These are phyloP conservation scores for Oryza meridionalis DNA, from an alignment of 176 grass and related monocot species.

Conservation along the genomic window DNA sequence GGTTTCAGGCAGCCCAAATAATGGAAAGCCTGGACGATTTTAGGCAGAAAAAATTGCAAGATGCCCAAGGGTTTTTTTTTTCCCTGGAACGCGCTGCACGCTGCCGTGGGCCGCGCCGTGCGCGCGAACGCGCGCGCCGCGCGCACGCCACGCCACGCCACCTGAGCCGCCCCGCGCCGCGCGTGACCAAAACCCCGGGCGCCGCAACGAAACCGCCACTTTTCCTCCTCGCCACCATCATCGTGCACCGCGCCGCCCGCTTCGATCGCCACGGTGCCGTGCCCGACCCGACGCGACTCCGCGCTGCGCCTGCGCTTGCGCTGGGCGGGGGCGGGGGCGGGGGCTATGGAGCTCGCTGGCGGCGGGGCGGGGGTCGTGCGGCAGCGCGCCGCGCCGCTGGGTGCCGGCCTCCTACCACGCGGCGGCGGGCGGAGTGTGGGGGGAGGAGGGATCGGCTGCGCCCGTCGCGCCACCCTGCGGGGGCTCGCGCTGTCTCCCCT, in stretches of 20 bases:
- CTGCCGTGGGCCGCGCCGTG: no score
- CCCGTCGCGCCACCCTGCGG: not conserved
- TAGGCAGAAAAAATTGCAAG: not conserved
- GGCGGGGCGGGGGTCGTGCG: constrained; percentile 38
- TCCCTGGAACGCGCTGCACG: no score
- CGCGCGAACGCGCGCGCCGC: no score
- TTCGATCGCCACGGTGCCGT: not conserved
- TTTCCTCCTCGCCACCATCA: not conserved
- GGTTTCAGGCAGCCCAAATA: not conserved
- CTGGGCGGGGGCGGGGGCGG: not conserved
- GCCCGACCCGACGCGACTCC: not conserved
- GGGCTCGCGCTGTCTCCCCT: constrained; percentile 6
- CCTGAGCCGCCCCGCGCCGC: no score
- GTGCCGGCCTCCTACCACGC: not conserved
- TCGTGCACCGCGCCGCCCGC: not conserved
- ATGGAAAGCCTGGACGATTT: no score
- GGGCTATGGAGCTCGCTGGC: constrained; percentile 12
- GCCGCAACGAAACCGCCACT: not conserved
- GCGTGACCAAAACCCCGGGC: not conserved
- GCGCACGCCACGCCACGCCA: no score
- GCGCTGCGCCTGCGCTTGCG: not conserved
- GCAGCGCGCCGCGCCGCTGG: constrained; percentile 7
- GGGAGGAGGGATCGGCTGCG: not conserved
- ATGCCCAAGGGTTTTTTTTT: no score
- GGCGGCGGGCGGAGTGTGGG: not conserved